Evolutionary conservation across 2,329 filamentous ascomycete genomes (phyloP).

Genomic region (Didymella arachidicola): DNA sequence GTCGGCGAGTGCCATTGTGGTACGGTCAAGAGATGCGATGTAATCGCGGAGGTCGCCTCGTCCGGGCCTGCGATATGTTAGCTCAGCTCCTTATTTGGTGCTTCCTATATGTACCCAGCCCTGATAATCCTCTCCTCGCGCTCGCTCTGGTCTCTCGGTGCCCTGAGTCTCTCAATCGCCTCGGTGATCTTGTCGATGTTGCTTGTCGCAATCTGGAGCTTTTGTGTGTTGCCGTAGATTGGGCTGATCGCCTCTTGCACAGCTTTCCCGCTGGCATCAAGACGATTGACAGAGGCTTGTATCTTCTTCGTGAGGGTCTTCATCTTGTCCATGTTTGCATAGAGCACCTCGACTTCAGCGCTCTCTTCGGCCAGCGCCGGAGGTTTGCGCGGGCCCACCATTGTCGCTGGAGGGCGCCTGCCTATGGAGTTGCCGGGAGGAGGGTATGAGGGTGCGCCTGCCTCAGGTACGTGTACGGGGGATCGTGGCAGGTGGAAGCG

Average conservation of each 20-base stretch:
- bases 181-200: constrained; percentile 88
- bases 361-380: constrained; percentile 69
- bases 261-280: constrained; percentile 88
- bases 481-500: constrained; percentile 7
- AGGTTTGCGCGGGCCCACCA: constrained; percentile 65
- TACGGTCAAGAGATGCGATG: constrained; percentile 85
- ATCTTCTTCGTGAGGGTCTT: constrained; percentile 95
- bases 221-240: constrained; percentile 90
- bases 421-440: constrained; percentile 20
- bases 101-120: constrained; percentile 64
- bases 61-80: constrained; percentile 24
- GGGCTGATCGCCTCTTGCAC: constrained; percentile 92
- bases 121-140: constrained; percentile 92
- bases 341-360: constrained; percentile 71
- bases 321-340: constrained; percentile 84
- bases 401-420: constrained; percentile 41
- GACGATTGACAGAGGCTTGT: constrained; percentile 80
- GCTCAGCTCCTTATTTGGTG: not conserved
- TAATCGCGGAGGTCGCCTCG: constrained; percentile 84
- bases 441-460: constrained; percentile 4
- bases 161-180: constrained; percentile 86
- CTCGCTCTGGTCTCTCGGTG: constrained; percentile 91
- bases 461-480: constrained; percentile 1
- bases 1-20: constrained; percentile 82
- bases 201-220: constrained; percentile 82